Percentiles rank a stretch among this genome's conserved stretches.
Evolutionary conservation across 345 rosid genomes (phyloP).

Genomic region (Gossypium mustelinum): DNA sequence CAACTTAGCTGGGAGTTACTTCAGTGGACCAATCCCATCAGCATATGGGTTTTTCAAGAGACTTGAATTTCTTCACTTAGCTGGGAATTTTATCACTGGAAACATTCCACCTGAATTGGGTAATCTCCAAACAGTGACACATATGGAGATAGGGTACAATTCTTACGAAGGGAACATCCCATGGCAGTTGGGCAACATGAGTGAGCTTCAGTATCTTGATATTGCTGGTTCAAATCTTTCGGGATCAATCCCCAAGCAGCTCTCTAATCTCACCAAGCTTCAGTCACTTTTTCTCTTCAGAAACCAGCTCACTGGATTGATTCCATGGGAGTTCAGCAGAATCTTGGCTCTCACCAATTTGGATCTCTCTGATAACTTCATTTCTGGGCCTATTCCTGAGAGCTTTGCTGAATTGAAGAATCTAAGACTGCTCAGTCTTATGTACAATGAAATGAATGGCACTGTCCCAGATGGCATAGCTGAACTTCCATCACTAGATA

Average conservation of each 20-base stretch:
- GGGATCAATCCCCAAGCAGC: constrained; percentile 61
- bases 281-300: constrained; percentile 77
- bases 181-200: constrained; percentile 70
- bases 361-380: constrained; percentile 77
- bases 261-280: constrained; percentile 79
- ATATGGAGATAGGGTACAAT: constrained; percentile 96
- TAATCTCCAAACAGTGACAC: constrained; percentile 53
- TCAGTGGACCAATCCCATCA: constrained; percentile 71
- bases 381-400: constrained; percentile 74
- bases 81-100: constrained; percentile 68
- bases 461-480: constrained; percentile 66
- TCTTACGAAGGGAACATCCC: constrained; percentile 72
- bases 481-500: constrained; percentile 73
- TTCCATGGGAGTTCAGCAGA: constrained; percentile 69
- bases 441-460: constrained; percentile 87
- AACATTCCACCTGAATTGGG: constrained; percentile 70
- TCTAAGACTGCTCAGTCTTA: constrained; percentile 66
- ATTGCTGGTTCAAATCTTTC: constrained; percentile 83
- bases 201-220: constrained; percentile 75
- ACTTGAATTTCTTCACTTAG: constrained; percentile 75
- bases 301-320: constrained; percentile 58
- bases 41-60: constrained; percentile 63
- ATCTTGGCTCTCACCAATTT: constrained; percentile 54
- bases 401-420: constrained; percentile 70
- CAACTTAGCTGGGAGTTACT: constrained; percentile 92